phyloP scores from a whole-genome alignment of 805 yeast species.

The Kazachstania martiniae region DNA sequence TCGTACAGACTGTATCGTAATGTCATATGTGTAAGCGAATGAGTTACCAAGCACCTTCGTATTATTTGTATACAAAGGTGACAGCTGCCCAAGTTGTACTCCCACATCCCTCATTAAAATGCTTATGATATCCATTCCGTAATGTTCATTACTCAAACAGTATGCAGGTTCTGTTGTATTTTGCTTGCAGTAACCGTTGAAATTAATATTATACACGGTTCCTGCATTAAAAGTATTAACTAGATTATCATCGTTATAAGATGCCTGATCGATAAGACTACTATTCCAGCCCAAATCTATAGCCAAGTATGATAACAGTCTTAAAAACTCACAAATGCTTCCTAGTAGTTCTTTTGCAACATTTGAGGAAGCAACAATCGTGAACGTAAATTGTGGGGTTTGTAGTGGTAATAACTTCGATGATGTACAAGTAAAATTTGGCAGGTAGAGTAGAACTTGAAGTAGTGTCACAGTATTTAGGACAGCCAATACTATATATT shows the following conservation, averaged over 20 bases:
- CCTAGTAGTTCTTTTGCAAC: constrained; percentile 15
- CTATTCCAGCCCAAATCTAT: constrained; percentile 21
- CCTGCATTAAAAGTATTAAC: constrained; percentile 17
- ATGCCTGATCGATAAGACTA: constrained; percentile 5
- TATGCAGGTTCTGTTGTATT: constrained; percentile 7
- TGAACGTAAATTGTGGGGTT: constrained; percentile 20
- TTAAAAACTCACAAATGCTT: constrained; percentile 18
- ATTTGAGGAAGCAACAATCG: constrained; percentile 14
- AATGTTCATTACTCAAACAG: constrained; percentile 12
- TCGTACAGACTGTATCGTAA: constrained; percentile 13
- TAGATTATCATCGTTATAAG: constrained; percentile 21
- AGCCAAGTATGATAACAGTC: constrained; percentile 21
- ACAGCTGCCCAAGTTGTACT: constrained; percentile 18
- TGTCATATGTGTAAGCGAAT: constrained; percentile 16
- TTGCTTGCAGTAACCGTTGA: constrained; percentile 22
- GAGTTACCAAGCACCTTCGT: constrained; percentile 18
- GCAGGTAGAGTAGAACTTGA: constrained; percentile 17
- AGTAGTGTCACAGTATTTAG: constrained; percentile 7
- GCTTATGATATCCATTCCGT: constrained; percentile 21
- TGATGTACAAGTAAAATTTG: constrained; percentile 17
- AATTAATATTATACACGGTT: constrained; percentile 16
- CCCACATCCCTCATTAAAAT: constrained; percentile 24
- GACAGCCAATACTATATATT: constrained; percentile 14
- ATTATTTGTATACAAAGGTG: constrained; percentile 11
- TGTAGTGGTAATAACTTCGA: constrained; percentile 12